phyloP scores from a whole-genome alignment of 768 basidiomycete genomes.

The Lentinula aciculospora region DNA sequence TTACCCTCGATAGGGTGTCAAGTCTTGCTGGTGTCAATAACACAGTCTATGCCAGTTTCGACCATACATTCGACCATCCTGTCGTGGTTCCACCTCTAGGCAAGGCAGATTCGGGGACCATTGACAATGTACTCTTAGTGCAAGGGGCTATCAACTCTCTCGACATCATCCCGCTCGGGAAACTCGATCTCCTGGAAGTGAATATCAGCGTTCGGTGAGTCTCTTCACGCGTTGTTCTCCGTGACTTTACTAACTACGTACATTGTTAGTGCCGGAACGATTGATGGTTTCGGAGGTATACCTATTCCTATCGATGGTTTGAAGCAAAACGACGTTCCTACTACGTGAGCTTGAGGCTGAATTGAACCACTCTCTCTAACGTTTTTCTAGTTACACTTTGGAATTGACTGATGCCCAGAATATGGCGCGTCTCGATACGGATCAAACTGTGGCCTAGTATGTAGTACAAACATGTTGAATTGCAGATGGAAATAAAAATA shows the following conservation, averaged over 20 bases:
- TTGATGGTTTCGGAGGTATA: constrained; percentile 25
- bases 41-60: constrained; percentile 52
- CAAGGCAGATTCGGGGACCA: constrained; percentile 52
- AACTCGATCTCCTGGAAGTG: constrained; percentile 42
- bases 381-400: not conserved
- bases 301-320: constrained; percentile 29
- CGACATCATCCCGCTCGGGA: constrained; percentile 46
- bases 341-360: constrained; percentile 21
- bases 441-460: too few relatives aligned
- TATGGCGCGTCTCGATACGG: too few relatives aligned
- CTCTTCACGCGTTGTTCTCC: not conserved
- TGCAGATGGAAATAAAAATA: too few relatives aligned
- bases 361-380: not conserved
- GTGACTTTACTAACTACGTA: not conserved
- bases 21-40: constrained; percentile 45
- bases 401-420: constrained; percentile 3
- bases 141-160: constrained; percentile 46
- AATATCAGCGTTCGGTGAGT: constrained; percentile 33
- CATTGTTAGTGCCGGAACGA: constrained; percentile 22
- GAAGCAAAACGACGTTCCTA: constrained; percentile 28
- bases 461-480: too few relatives aligned
- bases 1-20: constrained; percentile 37
- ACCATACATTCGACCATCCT: constrained; percentile 48
- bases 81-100: constrained; percentile 43
- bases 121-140: constrained; percentile 51